Base-by-base conservation (phyloP, 75 land plant species). In the Selaginella tamariscina region DNA sequence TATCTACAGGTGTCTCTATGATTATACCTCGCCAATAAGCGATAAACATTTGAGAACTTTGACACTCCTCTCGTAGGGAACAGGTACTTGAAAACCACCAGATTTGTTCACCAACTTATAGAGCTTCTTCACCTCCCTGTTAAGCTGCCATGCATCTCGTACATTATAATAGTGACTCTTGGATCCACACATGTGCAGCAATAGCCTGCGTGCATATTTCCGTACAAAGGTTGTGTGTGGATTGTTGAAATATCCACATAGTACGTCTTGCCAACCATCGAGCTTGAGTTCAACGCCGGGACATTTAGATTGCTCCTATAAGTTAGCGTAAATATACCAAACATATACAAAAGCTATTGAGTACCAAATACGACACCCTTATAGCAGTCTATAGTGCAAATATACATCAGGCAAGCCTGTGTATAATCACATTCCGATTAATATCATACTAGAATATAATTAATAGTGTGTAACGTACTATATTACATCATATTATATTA, bases 221-320 rank as follows among this genome's bases (percentile, higher is more conserved):
- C 96, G 72, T 15, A 95, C 82, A 68, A 82, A 95, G 32, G 87
- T 65, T 64, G 99, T 95, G 62, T 90, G 78, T 15, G 88, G 87
- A 71, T 90, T 95, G 64, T 83, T 95, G 71, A 95, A 87, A 54
- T 87, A 95, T 69, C 82, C 84, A 79, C 99, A 95, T 18, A 95
- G 83, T 59, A 90, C 87, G 77, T 95, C 99, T 65, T 95, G 99
- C 82, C 83, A 95, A 2, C 87, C 96, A 67, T 95, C 99, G 23
- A 90, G 64, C 71, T 95, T 95, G 70, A 95, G 81, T 65, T 95
- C 81, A 13, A 71, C 1, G 11, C 75, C 72, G 56, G 67, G 67
- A 32, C 71, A 57, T 27, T 79, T 95, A 75, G 77, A 76, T 28
- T 31, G 27, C 28, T 60, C n/a, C n/a, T n/a, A n/a, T n/a, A n/a